Conservation (phyloP, 1,284 basidiomycete species). For the Peniophora sp. region DNA sequence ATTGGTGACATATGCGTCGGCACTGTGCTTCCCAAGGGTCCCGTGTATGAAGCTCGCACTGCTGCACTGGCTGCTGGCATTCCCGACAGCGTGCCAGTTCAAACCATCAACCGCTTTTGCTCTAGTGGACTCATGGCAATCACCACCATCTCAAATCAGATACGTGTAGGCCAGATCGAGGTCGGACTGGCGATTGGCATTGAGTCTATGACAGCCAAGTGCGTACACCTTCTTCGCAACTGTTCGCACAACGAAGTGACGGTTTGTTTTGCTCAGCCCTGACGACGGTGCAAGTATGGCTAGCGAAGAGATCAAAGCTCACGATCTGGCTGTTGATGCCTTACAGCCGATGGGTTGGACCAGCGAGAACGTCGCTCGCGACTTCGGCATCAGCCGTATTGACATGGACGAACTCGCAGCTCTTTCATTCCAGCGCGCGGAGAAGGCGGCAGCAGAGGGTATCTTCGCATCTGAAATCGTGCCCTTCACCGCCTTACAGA, state of each 20-base stretch:
- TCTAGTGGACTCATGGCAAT: constrained; percentile 72
- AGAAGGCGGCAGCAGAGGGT: constrained; percentile 56
- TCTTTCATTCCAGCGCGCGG: constrained; percentile 65
- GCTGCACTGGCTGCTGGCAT: constrained; percentile 79
- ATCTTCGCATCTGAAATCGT: constrained; percentile 76
- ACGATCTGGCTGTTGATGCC: constrained; percentile 50
- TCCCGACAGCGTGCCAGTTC: constrained; percentile 68
- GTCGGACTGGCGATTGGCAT: constrained; percentile 80
- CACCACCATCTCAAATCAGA: constrained; percentile 73
- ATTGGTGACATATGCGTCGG: constrained; percentile 80
- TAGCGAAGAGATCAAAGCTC: constrained; percentile 49
- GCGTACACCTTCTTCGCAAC: constrained; percentile 14
- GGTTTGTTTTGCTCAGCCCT: constrained; percentile 34
- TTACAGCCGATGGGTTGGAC: constrained; percentile 79
- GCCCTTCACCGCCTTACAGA: constrained; percentile 61
- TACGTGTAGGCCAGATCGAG: constrained; percentile 76
- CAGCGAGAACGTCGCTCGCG: constrained; percentile 64
- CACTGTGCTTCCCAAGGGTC: constrained; percentile 53
- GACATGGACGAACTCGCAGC: constrained; percentile 82
- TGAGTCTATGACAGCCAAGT: constrained; percentile 81
- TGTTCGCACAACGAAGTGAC: constrained; percentile 1
- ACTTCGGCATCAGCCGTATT: constrained; percentile 73
- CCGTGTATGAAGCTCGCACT: constrained; percentile 60
- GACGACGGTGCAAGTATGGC: constrained; percentile 56
- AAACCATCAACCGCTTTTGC: constrained; percentile 75